Evolutionary conservation across 2,329 filamentous ascomycete species (phyloP), one percentile per base, ranked within the genome.

Genomic region (Metarhizium robertsii): DNA sequence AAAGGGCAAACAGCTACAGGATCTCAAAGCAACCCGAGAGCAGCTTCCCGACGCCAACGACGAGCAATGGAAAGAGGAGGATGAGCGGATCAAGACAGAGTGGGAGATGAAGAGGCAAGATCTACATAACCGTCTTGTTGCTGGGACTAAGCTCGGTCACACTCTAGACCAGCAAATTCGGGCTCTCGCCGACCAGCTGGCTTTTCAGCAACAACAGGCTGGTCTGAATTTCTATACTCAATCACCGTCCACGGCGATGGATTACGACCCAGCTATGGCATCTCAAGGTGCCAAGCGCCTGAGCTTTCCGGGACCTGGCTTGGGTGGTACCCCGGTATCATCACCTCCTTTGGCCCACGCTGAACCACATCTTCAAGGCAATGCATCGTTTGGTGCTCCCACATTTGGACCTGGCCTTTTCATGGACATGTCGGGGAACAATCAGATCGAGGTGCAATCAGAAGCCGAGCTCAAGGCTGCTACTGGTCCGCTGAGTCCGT

Each of bases 401-500:
- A 74, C 75, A 5, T 84, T 83, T 62, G 72, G 76, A 5, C 76
- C 75, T 4, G 75, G 75, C 1, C 76, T 81, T 7, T 85, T 78
- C 52, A 75, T 80, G 67, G 76, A 78, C 50, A 68, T 75, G 46
- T 70, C 74, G 1, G 63, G 70, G 3, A 75, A 77, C 45, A 62
- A 65, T 25, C 57, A 59, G 10, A 61, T 73, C 58, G 62, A 75
- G 59, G 63, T 67, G 10, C 75, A 84, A 54, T 82, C 81, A 6
- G 85, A 88, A 36, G 79, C 82, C 2, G 84, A 87, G 18, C 71
- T 86, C 4, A 81, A 81, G 56, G 76, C 76, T 3, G 79, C 77
- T 18, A 84, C 81, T 32, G 88, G 86, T 2, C 87, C 87, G 1
- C 80, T 92, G 67, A 92, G 87, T 62, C 89, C 89, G 2, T 87